phyloP scores from a whole-genome alignment of 2,329 filamentous ascomycete genomes.

The Nannizziopsis barbatae region DNA sequence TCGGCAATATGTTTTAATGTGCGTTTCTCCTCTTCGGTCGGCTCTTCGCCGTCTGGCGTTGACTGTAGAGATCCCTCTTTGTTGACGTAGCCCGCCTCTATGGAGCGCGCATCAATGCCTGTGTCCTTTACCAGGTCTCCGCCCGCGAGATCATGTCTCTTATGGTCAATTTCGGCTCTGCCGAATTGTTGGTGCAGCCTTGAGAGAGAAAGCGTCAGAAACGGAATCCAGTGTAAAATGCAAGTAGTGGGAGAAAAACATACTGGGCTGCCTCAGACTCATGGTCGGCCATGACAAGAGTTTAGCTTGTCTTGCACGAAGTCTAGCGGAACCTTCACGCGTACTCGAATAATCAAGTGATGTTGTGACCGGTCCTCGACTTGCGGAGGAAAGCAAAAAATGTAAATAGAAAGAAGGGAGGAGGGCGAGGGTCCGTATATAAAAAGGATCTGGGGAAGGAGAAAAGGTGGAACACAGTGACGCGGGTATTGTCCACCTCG shows the following conservation, averaged over 20 bases:
- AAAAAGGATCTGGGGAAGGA: too few species aligned
- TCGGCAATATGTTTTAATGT: slow-evolving; percentile 45
- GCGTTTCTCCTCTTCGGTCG: slow-evolving; percentile 42
- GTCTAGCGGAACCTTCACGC: too few species aligned
- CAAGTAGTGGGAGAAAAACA: neutral
- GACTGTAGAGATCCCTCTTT: slow-evolving; percentile 7
- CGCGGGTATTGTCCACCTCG: too few species aligned
- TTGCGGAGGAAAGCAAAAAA: too few species aligned
- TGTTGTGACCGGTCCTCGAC: too few species aligned
- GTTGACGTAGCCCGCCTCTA: slow-evolving; percentile 5
- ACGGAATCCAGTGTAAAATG: too few species aligned
- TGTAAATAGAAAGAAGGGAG: too few species aligned
- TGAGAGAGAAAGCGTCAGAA: neutral
- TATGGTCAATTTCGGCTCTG: neutral
- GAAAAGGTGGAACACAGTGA: too few species aligned
- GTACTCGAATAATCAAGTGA: too few species aligned
- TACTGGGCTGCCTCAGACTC: slow-evolving; percentile 12
- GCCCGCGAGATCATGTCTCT: slow-evolving; percentile 6
- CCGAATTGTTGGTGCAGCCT: slow-evolving; percentile 7
- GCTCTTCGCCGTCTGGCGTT: slow-evolving; percentile 42
- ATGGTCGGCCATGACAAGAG: slow-evolving; percentile 8
- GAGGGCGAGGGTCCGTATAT: too few species aligned
- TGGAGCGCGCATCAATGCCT: neutral
- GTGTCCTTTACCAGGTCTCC: slow-evolving; percentile 2
- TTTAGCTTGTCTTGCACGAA: too few species aligned